A percentile compares a stretch with the other conserved stretches of the same genome.
These are phyloP conservation scores for Saccharomycopsis fibuligera DNA, from an alignment of 805 yeast species.

Conservation along the genomic window DNA sequence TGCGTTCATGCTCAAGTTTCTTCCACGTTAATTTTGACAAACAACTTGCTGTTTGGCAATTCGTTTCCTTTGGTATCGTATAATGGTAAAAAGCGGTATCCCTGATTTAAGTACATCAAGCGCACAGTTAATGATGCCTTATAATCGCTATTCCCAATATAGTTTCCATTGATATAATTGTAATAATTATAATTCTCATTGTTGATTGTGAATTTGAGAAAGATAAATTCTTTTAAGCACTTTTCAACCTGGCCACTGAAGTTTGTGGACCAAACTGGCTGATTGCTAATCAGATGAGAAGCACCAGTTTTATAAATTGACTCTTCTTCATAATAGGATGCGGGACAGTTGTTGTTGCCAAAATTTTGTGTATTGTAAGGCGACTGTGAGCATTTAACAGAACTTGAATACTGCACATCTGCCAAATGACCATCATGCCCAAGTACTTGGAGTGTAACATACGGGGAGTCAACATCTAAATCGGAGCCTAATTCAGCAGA, in stretches of 20 bases:
- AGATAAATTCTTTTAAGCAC: conserved; percentile 41
- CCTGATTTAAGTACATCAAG: conserved; percentile 58
- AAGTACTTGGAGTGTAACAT: conserved; percentile 10
- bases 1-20: no score
- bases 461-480: conserved; percentile 5
- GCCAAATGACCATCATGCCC: conserved; percentile 6
- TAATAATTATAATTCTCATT: conserved; percentile 28
- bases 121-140: conserved; percentile 60
- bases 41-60: conserved; percentile 43
- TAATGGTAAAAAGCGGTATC: conserved; percentile 77
- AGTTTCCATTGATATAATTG: conserved; percentile 23
- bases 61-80: conserved; percentile 79
- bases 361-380: no score
- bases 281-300: neutral
- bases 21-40: conserved; percentile 33
- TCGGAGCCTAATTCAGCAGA: conserved; percentile 78
- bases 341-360: neutral
- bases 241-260: conserved; percentile 37
- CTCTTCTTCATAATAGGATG: conserved; percentile 22
- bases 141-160: conserved; percentile 25
- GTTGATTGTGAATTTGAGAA: conserved; percentile 48
- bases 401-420: neutral
- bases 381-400: no score
- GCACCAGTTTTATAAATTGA: conserved; percentile 59
- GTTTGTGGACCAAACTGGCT: conserved; percentile 66